These are phyloP conservation scores for Didymella glomerata DNA, from an alignment of 2,329 filamentous ascomycete genomes.

Conservation along the genomic window DNA sequence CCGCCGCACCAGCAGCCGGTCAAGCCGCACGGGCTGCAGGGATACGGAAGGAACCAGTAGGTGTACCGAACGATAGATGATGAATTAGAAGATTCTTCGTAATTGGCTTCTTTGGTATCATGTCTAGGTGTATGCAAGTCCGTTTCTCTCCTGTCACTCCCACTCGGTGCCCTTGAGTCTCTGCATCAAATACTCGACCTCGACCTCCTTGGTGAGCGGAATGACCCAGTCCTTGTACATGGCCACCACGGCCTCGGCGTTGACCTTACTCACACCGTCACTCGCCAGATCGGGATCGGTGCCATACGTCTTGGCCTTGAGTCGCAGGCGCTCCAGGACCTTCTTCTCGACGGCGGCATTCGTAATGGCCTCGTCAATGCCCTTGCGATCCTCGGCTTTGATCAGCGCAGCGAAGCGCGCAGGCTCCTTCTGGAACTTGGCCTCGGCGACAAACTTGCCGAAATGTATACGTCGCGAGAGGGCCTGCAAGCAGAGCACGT, in stretches of 20 bases:
- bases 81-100: neutral
- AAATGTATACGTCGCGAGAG: constrained; percentile 93
- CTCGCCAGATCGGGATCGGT: constrained; percentile 77
- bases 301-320: constrained; percentile 94
- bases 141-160: constrained; percentile 31
- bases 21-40: constrained; percentile 40
- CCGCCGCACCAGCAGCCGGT: constrained; percentile 35
- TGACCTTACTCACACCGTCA: constrained; percentile 77
- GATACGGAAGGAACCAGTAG: constrained; percentile 20
- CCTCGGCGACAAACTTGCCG: constrained; percentile 97
- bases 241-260: constrained; percentile 74
- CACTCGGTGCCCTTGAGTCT: constrained; percentile 69
- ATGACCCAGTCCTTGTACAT: constrained; percentile 80
- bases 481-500: constrained; percentile 89
- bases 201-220: constrained; percentile 95
- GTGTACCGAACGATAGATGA: neutral
- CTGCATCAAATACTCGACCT: constrained; percentile 98
- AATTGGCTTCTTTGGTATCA: neutral
- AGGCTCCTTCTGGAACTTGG: constrained; percentile 86
- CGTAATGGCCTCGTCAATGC: constrained; percentile 89
- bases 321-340: constrained; percentile 82
- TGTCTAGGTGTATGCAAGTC: neutral
- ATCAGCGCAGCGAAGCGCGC: constrained; percentile 85
- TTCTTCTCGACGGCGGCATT: constrained; percentile 88
- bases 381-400: constrained; percentile 77